phyloP scores from a whole-genome alignment of 2,329 filamentous ascomycete species.

The Epichloe elymi region DNA sequence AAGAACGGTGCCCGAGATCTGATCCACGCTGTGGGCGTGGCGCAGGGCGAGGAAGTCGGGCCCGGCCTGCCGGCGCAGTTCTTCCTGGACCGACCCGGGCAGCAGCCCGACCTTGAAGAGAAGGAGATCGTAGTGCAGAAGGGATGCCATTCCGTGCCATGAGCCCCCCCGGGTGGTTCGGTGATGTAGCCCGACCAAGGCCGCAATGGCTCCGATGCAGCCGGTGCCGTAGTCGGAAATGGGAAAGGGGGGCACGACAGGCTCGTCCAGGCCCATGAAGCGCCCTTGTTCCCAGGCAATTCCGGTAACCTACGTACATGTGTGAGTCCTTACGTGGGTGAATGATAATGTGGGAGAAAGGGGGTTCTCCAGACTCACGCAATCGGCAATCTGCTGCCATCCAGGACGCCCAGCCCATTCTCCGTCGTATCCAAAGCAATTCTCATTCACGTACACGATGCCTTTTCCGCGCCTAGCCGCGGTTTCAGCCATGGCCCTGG shows the following conservation, averaged over 20 bases:
- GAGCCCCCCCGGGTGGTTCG: slow-evolving; percentile 55
- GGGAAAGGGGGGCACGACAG: slow-evolving; percentile 54
- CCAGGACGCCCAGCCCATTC: slow-evolving; percentile 52
- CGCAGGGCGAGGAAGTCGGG: slow-evolving; percentile 41
- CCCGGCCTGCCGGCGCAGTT: slow-evolving; percentile 34
- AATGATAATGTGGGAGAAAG: too few species aligned
- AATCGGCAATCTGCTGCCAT: slow-evolving; percentile 63
- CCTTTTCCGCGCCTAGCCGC: slow-evolving; percentile 44
- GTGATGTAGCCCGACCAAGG: slow-evolving; percentile 48
- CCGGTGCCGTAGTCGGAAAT: slow-evolving; percentile 58
- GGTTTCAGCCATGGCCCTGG: slow-evolving; percentile 37
- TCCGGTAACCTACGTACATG: slow-evolving; percentile 31
- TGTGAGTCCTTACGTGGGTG: too few species aligned
- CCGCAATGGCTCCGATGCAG: slow-evolving; percentile 56
- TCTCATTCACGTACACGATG: slow-evolving; percentile 55
- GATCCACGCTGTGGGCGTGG: slow-evolving; percentile 51
- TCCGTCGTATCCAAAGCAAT: slow-evolving; percentile 51
- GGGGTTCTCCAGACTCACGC: slow-evolving; percentile 17
- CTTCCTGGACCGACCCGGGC: slow-evolving; percentile 35
- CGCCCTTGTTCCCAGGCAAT: slow-evolving; percentile 49
- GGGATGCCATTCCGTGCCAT: slow-evolving; percentile 49
- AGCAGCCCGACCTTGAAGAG: slow-evolving; percentile 49
- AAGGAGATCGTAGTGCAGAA: slow-evolving; percentile 56
- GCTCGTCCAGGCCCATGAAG: slow-evolving; percentile 48
- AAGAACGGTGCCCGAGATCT: slow-evolving; percentile 47